Conservation (phyloP, 306 rosid genomes). For the Trichosanthes truncata region DNA sequence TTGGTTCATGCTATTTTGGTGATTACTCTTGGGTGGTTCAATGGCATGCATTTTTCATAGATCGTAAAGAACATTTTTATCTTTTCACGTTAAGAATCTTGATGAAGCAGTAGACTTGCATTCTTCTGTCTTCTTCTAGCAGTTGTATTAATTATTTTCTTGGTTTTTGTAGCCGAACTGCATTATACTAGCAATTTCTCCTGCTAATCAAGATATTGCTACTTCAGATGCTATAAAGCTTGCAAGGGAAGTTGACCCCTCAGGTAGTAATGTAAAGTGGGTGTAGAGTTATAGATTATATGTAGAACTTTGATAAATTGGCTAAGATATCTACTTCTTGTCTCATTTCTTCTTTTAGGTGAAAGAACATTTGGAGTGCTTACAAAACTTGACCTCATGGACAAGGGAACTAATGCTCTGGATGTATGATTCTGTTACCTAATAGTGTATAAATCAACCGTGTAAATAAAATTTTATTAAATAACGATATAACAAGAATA, state of each 20-base stretch:
- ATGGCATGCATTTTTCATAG: neutral
- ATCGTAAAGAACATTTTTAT: neutral
- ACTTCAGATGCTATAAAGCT: conserved; percentile 92
- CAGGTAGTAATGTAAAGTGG: conserved; percentile 32
- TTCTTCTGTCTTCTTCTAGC: neutral
- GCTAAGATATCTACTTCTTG: neutral
- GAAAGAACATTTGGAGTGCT: conserved; percentile 95
- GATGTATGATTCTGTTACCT: conserved; percentile 46
- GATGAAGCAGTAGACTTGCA: neutral
- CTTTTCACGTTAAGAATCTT: neutral
- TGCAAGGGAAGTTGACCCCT: conserved; percentile 85
- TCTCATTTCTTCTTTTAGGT: conserved; percentile 40
- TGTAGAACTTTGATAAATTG: neutral
- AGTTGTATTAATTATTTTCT: conserved; percentile 22
- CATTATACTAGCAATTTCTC: conserved; percentile 88
- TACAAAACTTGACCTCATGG: conserved; percentile 93
- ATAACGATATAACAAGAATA: neutral
- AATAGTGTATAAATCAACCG: neutral
- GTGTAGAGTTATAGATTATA: neutral
- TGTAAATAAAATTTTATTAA: neutral
- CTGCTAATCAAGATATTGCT: conserved; percentile 98
- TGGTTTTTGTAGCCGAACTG: conserved; percentile 71
- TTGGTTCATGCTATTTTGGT: neutral
- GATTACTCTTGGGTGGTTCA: conserved; percentile 1
- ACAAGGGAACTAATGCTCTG: conserved; percentile 89